Evolutionary conservation across 257 asterid species (phyloP), one percentile per base, ranked within the genome.

Genomic region (Gentiana straminea): DNA sequence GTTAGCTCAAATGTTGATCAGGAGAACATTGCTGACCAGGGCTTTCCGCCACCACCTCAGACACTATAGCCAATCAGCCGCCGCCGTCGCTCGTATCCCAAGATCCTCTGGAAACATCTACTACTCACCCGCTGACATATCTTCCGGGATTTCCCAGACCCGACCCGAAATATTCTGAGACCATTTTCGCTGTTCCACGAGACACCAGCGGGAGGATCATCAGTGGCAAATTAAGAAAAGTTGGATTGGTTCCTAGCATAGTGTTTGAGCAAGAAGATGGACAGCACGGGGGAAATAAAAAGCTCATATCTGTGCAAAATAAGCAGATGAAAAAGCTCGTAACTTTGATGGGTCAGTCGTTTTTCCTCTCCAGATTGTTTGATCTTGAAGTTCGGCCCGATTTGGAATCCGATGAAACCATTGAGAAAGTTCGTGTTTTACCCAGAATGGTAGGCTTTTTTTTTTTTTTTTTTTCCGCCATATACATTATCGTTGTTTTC

Each of bases 261-360:
- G 87, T 92, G 10, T 88, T 88, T 68, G 95, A 92, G 79, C 91
- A 89, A 51, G 94, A 88, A 35, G 94, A 92, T 53, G 99, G 97
- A 13, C 91, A 92, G 71, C 82, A 80, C 62, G 99, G 99, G 34
- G 97, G 97, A 61, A 92, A 83, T 68, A 89, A 93, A 77, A 81
- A 94, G 59, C 94, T 93, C 56, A 74, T 93, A 59, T 83, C 97
- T 3, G 94, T 93, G 4, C 83, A 80, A 57, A 59, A 66, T 9
- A 93, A 93, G 59, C 97, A 89, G 93, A 81, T 93, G 33, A 89
- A 84, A 81, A 93, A 93, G 76, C 97, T 92, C 33, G 95, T 92
- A 24, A 81, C 50, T 64, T 86, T 82, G 55, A 13, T 86, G 60
- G 96, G 99, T 0, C 77, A 70, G 33, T 59, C 91, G 3, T 81